Evolutionary conservation across 2,329 filamentous ascomycete genomes (phyloP), one percentile per base, ranked within the genome.

Genomic region (Penicillium sp.): DNA sequence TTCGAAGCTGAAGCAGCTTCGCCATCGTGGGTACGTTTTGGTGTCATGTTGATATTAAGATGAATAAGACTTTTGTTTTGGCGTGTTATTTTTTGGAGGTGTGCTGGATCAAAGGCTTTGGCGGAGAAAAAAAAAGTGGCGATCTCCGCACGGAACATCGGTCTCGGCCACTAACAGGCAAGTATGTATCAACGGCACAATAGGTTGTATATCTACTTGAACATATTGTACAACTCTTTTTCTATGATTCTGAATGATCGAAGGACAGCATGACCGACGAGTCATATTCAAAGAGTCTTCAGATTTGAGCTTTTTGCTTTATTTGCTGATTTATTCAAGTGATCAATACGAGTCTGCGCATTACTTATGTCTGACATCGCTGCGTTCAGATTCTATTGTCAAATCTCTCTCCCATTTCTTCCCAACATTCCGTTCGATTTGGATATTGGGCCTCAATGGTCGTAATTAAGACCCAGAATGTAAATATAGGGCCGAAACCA

Each of bases 11-110:
- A 48, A 6, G 59, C 44, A 18, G 69, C 66, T 43, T 73, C 68
- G 56, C 76, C 74, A 48, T 84, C 81, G 29, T 73, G 76, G n/a
- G 79, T 67, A 58, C 84, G 75, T 70, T 86, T 88, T 18, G 78
- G 68, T n/a, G 79, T 76, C 85, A 89, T 89, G 23, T 51, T 68
- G 45, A 43, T 49, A 26, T 18, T 34, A 32, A 26, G 2, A 14
- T 26, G 23, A 43, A 34, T n/a, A 26, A 34, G 6, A 30, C 30
- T 36, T 27, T 10, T 32, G 7, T 23, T 9, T 10, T 41, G 16
- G 19, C 35, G 27, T 34, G 32, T 13, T 13, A 30, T 23, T 16
- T 30, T 40, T 8, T 49, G 50, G 32, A 10, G 43, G 43, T 46
- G 46, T 48, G 50, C 16, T 54, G 36, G 14, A 27, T 40, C 32